Evolutionary conservation across 768 basidiomycete species (phyloP).

Genomic region (Tricholoma matsutake): DNA sequence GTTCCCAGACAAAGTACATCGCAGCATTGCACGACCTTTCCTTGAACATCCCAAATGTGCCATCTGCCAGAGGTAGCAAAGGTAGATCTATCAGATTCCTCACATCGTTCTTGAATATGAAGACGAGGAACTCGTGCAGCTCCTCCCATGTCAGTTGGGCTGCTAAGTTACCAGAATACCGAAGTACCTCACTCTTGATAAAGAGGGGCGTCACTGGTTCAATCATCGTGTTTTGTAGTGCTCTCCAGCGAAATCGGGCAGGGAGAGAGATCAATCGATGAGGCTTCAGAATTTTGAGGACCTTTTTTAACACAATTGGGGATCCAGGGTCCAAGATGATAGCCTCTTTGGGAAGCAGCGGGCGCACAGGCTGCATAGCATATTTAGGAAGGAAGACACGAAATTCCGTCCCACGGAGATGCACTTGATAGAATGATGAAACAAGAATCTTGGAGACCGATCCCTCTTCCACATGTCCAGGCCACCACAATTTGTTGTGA

Average conservation of each 20-base stretch:
- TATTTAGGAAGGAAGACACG: slow-evolving; percentile 6
- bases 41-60: slow-evolving; percentile 25
- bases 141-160: slow-evolving; percentile 15
- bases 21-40: slow-evolving; percentile 3
- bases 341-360: neutral
- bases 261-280: slow-evolving; percentile 18
- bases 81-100: slow-evolving; percentile 25
- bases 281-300: slow-evolving; percentile 21
- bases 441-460: neutral
- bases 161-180: slow-evolving; percentile 7
- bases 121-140: slow-evolving; percentile 24
- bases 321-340: neutral
- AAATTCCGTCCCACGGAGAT: neutral
- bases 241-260: slow-evolving; percentile 14
- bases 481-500: slow-evolving; percentile 35
- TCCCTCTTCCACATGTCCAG: slow-evolving; percentile 19
- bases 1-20: slow-evolving; percentile 27
- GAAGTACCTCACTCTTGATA: slow-evolving; percentile 23
- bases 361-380: neutral
- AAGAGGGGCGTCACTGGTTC: slow-evolving; percentile 22
- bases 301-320: slow-evolving; percentile 13
- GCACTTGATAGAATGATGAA: slow-evolving; percentile 4
- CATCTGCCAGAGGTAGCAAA: slow-evolving; percentile 37
- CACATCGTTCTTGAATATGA: slow-evolving; percentile 17
- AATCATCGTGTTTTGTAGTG: slow-evolving; percentile 15